Conservation (phyloP, 345 rosid species). For the Populus davidiana region DNA sequence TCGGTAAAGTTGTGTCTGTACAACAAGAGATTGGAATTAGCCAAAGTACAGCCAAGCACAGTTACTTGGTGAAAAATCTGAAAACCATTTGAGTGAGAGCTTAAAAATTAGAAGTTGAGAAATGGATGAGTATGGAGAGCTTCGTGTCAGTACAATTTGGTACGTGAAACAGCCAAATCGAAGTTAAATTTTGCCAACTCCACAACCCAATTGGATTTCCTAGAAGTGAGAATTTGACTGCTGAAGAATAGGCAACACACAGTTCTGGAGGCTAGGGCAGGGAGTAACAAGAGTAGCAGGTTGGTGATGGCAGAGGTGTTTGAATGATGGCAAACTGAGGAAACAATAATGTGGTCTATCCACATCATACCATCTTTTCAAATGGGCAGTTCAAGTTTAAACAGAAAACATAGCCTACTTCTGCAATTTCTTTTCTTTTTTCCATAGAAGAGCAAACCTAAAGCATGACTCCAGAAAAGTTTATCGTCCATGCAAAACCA, state of each 20-base stretch:
- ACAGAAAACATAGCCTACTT: background rate
- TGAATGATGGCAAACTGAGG: background rate
- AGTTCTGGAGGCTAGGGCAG: background rate
- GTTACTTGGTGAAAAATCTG: background rate
- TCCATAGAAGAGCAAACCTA: conserved; percentile 2
- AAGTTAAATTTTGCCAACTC: background rate
- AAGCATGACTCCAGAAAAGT: background rate
- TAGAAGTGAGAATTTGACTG: background rate
- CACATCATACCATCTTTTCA: background rate
- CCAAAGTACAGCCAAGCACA: background rate
- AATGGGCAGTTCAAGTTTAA: background rate
- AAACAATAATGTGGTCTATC: background rate
- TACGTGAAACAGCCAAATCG: background rate
- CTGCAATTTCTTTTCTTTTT: background rate
- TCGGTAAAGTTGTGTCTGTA: conserved; percentile 86
- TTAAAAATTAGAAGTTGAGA: background rate
- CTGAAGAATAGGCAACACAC: background rate
- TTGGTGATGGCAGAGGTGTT: background rate
- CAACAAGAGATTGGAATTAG: conserved; percentile 14
- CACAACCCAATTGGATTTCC: background rate
- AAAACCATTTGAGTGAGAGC: background rate
- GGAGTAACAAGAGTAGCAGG: background rate
- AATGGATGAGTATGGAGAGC: background rate
- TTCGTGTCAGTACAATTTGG: background rate
- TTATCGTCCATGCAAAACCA: background rate